phyloP scores from a whole-genome alignment of 164 flowering plant genomes.

The Tetrastigma voinierianum region DNA sequence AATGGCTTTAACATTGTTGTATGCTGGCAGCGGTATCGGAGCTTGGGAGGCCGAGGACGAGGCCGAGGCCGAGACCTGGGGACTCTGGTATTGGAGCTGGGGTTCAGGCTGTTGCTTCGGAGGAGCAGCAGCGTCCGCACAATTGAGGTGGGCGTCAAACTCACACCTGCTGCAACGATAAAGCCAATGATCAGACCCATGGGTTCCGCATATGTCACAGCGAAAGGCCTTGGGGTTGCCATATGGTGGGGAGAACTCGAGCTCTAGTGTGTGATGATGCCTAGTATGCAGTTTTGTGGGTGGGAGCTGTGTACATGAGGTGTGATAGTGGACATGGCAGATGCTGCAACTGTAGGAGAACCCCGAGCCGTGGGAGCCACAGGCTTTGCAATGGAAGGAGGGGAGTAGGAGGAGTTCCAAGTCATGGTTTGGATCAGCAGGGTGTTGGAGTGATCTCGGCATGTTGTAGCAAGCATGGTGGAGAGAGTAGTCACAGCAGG shows the following conservation, averaged over 20 bases:
- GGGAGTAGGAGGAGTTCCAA: constrained; percentile 19
- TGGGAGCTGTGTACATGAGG: background rate
- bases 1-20: too few species aligned
- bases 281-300: background rate
- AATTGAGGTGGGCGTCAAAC: constrained; percentile 32
- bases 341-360: background rate
- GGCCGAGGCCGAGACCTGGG: background rate
- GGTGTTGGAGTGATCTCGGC: constrained; percentile 25
- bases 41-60: background rate
- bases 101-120: background rate
- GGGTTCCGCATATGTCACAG: constrained; percentile 27
- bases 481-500: constrained; percentile 29
- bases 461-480: constrained; percentile 28
- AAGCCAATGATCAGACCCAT: constrained; percentile 30
- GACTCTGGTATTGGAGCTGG: background rate
- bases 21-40: background rate
- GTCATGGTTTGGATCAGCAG: constrained; percentile 25
- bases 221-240: constrained; percentile 13
- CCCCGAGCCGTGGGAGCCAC: background rate
- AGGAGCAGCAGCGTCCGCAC: constrained; percentile 4
- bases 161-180: constrained; percentile 26
- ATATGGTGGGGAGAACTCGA: background rate
- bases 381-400: background rate
- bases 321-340: background rate
- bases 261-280: background rate